phyloP scores from a whole-genome alignment of 345 rosid genomes.

The Durio zibethinus region DNA sequence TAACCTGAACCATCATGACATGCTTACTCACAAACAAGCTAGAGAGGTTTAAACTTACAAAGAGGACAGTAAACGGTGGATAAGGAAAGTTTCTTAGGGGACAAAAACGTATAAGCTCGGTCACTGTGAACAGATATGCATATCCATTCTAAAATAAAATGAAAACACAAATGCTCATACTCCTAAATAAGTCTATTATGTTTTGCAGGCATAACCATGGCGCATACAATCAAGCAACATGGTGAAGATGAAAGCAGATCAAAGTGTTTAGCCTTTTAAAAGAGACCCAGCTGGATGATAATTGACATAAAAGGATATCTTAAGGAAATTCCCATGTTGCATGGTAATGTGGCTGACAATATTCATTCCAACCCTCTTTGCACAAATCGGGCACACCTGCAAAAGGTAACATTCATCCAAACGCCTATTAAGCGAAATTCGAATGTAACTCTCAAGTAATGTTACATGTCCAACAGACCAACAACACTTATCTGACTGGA shows the following conservation, averaged over 20 bases:
- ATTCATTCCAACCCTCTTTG: constrained; percentile 63
- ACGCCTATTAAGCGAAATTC: not conserved
- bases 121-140: not conserved
- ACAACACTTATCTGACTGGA: not conserved
- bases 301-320: constrained; percentile 89
- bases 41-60: not conserved
- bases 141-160: not conserved
- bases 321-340: constrained; percentile 69
- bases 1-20: constrained; percentile 7
- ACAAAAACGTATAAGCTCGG: not conserved
- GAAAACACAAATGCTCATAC: not conserved
- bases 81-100: not conserved
- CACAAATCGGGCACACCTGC: constrained; percentile 79
- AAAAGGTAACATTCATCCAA: constrained; percentile 24
- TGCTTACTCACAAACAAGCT: not conserved
- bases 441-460: not conserved
- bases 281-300: too few relatives aligned
- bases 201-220: not conserved
- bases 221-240: not conserved
- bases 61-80: not conserved
- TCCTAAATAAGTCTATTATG: not conserved
- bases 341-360: constrained; percentile 68
- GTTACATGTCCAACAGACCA: not conserved
- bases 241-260: not conserved
- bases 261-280: not conserved